phyloP scores from a whole-genome alignment of 2,329 filamentous ascomycete genomes.

The Microsporum audouinii region DNA sequence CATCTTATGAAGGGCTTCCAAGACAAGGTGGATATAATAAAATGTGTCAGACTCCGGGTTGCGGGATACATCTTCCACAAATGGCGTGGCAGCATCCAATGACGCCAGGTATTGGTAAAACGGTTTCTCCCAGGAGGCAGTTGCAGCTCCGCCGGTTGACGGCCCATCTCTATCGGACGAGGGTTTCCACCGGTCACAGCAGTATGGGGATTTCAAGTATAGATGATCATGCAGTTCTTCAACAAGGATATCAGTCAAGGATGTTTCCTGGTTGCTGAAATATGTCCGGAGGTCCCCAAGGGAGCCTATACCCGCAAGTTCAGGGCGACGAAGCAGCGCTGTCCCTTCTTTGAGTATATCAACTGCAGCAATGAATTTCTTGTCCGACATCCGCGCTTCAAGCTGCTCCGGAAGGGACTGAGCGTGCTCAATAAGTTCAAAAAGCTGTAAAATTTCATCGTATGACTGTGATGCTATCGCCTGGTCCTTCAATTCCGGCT shows the following conservation, averaged over 20 bases:
- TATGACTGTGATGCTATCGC: constrained; percentile 81
- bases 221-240: constrained; percentile 95
- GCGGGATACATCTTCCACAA: constrained; percentile 78
- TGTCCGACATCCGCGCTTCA: constrained; percentile 90
- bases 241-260: constrained; percentile 86
- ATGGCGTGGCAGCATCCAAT: constrained; percentile 43
- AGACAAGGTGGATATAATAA: constrained; percentile 74
- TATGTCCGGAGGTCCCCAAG: constrained; percentile 77
- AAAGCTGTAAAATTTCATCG: constrained; percentile 72
- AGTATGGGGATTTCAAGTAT: constrained; percentile 95
- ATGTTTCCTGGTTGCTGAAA: constrained; percentile 82
- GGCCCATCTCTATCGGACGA: constrained; percentile 38
- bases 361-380: constrained; percentile 84
- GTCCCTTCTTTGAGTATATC: constrained; percentile 82
- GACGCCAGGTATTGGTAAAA: constrained; percentile 47
- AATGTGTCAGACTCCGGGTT: constrained; percentile 96
- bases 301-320: constrained; percentile 83
- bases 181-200: constrained; percentile 86
- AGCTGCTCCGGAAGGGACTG: constrained; percentile 82
- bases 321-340: constrained; percentile 69
- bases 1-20: constrained; percentile 84
- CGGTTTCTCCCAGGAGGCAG: constrained; percentile 40
- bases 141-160: constrained; percentile 18
- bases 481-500: constrained; percentile 82
- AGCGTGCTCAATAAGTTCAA: constrained; percentile 77